These are phyloP conservation scores for Posidonia australis DNA, from an alignment of 106 monocot genomes.

Conservation along the genomic window DNA sequence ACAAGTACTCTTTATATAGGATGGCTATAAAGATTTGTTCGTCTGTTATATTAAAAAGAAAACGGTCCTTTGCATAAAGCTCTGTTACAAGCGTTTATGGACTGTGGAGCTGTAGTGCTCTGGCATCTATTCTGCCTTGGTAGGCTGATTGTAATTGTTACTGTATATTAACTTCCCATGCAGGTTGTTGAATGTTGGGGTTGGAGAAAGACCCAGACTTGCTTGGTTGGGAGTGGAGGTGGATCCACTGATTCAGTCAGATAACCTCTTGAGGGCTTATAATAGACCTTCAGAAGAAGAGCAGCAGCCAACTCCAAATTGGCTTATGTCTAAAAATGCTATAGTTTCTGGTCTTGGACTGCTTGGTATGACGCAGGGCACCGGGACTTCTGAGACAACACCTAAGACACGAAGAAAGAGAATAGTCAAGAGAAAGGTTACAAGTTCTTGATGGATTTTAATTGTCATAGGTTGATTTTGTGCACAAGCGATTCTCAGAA, in stretches of 20 bases:
- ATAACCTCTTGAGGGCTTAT: conserved; percentile 55
- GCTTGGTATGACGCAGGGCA: conserved; percentile 56
- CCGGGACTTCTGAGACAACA: conserved; percentile 21
- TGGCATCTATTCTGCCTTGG: too few species aligned
- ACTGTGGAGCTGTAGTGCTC: too few species aligned
- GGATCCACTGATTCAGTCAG: conserved; percentile 65
- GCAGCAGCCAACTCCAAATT: conserved; percentile 37
- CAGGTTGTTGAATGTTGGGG: conserved; percentile 62
- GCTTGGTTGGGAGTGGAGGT: conserved; percentile 84
- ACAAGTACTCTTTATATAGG: too few species aligned
- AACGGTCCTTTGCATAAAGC: too few species aligned
- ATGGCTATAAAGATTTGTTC: too few species aligned
- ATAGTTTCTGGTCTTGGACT: conserved; percentile 78
- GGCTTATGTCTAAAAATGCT: conserved; percentile 92
- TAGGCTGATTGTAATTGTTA: not conserved
- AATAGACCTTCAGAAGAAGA: conserved; percentile 38
- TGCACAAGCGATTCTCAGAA: too few species aligned
- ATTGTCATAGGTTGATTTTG: too few species aligned
- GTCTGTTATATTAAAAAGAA: too few species aligned
- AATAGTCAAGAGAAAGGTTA: conserved; percentile 55
- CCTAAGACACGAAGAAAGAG: conserved; percentile 61
- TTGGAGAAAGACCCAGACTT: conserved; percentile 73
- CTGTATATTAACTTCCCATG: not conserved
- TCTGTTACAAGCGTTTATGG: too few species aligned
- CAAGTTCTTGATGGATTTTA: conserved; percentile 16